Evolutionary conservation across 306 rosid species (phyloP).

Genomic region (Cercis canadensis): DNA sequence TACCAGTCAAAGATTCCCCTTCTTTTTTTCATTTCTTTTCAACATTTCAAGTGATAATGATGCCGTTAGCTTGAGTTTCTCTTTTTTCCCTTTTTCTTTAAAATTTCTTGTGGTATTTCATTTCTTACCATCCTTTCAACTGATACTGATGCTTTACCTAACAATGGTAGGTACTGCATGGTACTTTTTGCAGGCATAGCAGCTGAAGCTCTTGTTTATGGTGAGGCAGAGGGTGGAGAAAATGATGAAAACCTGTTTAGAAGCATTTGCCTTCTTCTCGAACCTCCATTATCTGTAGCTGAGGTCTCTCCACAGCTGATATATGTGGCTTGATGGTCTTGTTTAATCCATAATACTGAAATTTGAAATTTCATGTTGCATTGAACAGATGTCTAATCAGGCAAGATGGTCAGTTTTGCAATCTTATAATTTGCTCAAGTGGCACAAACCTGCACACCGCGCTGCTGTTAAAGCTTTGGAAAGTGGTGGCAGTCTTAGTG

Average conservation of each 20-base stretch:
- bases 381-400: slow-evolving; percentile 87
- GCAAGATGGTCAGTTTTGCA: slow-evolving; percentile 98
- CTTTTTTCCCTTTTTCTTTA: background rate
- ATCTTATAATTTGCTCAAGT: slow-evolving; percentile 92
- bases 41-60: background rate
- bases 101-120: background rate
- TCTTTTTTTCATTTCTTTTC: too few relatives aligned
- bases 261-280: slow-evolving; percentile 73
- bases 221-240: slow-evolving; percentile 99
- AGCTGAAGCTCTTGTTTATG: slow-evolving; percentile 94
- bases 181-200: slow-evolving; percentile 98
- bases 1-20: background rate
- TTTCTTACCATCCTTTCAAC: slow-evolving; percentile 16
- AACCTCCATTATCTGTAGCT: slow-evolving; percentile 81
- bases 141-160: slow-evolving; percentile 30
- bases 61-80: background rate
- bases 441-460: slow-evolving; percentile 82
- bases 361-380: slow-evolving; percentile 30
- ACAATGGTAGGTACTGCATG: slow-evolving; percentile 83
- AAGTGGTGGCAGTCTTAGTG: slow-evolving; percentile 70
- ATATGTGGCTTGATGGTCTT: slow-evolving; percentile 25
- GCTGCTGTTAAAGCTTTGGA: slow-evolving; percentile 92
- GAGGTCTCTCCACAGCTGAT: slow-evolving; percentile 60
- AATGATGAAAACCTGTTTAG: slow-evolving; percentile 94
- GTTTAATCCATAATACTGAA: slow-evolving; percentile 3